phyloP scores from a whole-genome alignment of 345 rosid species.

The Corchorus capsularis region DNA sequence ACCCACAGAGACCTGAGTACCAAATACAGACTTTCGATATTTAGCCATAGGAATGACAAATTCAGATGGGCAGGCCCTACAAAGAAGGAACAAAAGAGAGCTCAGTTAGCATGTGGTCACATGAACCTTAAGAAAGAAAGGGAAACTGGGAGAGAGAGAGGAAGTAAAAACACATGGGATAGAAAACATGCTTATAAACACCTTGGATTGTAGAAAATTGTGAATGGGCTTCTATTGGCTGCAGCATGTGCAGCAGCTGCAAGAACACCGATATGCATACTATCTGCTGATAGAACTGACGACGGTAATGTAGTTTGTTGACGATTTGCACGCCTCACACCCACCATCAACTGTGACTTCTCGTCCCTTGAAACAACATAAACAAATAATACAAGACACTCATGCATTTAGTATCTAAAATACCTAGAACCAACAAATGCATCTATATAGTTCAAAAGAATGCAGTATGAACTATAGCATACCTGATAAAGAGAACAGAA shows the following conservation, averaged over 20 bases:
- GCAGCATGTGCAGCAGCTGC: constrained; percentile 99
- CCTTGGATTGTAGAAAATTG: constrained; percentile 98
- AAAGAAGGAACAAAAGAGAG: constrained; percentile 2
- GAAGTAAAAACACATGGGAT: too few relatives aligned
- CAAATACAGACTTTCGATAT: constrained; percentile 81
- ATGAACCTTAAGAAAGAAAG: neutral
- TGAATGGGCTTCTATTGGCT: constrained; percentile 76
- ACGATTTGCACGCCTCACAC: constrained; percentile 89
- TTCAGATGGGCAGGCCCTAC: constrained; percentile 95
- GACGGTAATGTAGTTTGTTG: constrained; percentile 90
- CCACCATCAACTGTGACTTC: constrained; percentile 91
- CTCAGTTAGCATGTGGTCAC: neutral
- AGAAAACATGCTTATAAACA: constrained; percentile 16
- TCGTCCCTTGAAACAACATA: constrained; percentile 61
- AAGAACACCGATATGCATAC: constrained; percentile 99
- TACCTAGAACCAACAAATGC: neutral
- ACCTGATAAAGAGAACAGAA: constrained; percentile 95
- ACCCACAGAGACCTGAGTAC: constrained; percentile 85
- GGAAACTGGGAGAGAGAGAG: neutral
- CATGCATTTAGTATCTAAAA: neutral
- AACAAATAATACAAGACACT: neutral
- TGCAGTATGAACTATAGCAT: constrained; percentile 6
- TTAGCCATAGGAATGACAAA: constrained; percentile 86
- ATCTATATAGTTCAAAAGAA: neutral
- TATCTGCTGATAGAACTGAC: constrained; percentile 92